Evolutionary conservation across 306 rosid species (phyloP), one percentile per base, ranked within the genome.

Genomic region (Sicyos edulis): DNA sequence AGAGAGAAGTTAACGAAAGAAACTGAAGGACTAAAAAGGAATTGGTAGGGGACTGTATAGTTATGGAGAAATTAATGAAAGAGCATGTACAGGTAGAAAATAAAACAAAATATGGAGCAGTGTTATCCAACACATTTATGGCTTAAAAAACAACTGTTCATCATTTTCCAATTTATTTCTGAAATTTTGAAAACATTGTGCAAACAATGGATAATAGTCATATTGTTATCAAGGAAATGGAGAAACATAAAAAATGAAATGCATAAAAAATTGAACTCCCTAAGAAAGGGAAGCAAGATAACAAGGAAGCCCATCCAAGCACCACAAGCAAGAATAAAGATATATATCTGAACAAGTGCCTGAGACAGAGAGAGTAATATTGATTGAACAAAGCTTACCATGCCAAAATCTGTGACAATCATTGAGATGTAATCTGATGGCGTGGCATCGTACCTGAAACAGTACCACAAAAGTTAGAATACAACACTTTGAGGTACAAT

Each of bases 321-420:
- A 70, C 19, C 26, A 62, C 16, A 64, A 17, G 51, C 52, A 64
- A 51, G 29, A 40, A 64, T 40, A n/a, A 44, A 44, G 11, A 15
- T 44, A 65, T 65, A 14, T 11, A 11, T 65, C 17, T 65, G 10
- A 65, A 44, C 37, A 44, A 20, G 69, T 65, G 54, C 54, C 32
- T 4, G 34, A 65, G 54, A 40, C 14, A 63, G 51, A 34, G 51
- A 29, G 47, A 16, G 68, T 29, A 15, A 63, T 17, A 63, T 37
- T 34, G 51, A 19, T 42, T 44, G 34, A 65, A 44, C 54, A 7
- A 52, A 21, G 29, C 86, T 83, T 83, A 92, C 97, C 96, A 88
- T 88, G 89, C 97, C 97, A 79, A 89, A 83, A 79, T 92, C 97
- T 17, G 97, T 86, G 73, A 92, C 78, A 68, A 92, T 92, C 79